Evolutionary conservation across 2,329 filamentous ascomycete species (phyloP).

Genomic region (Neophaeococcomyces aloes): DNA sequence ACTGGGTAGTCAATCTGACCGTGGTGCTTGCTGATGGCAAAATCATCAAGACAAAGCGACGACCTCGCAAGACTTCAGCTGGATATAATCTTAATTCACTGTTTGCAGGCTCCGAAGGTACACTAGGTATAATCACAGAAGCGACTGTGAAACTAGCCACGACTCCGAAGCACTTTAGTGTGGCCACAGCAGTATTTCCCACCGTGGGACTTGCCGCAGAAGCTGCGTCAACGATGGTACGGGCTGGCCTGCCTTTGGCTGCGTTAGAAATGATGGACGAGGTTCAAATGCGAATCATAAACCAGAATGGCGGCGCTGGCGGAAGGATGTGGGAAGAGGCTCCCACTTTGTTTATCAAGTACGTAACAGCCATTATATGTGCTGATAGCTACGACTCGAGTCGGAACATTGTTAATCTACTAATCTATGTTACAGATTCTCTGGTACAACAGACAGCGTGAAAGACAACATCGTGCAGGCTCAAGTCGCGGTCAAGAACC

Average conservation of each 20-base stretch:
- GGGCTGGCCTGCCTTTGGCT: slow-evolving; percentile 69
- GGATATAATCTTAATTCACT: slow-evolving; percentile 85
- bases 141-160: slow-evolving; percentile 79
- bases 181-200: slow-evolving; percentile 63
- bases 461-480: slow-evolving; percentile 54
- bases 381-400: too few relatives aligned
- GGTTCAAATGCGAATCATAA: slow-evolving; percentile 70
- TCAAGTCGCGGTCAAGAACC: slow-evolving; percentile 37
- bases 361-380: too few relatives aligned
- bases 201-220: slow-evolving; percentile 60
- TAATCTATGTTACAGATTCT: too few relatives aligned
- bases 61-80: slow-evolving; percentile 78
- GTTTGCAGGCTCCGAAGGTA: slow-evolving; percentile 86
- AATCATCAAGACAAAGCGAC: slow-evolving; percentile 76
- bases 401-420: too few relatives aligned
- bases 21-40: slow-evolving; percentile 86
- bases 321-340: slow-evolving; percentile 53
- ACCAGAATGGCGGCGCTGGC: slow-evolving; percentile 36
- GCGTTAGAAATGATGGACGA: slow-evolving; percentile 92
- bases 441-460: slow-evolving; percentile 52
- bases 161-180: slow-evolving; percentile 65
- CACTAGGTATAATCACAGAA: slow-evolving; percentile 81
- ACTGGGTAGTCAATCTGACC: slow-evolving; percentile 80
- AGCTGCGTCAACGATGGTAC: slow-evolving; percentile 71
- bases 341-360: slow-evolving; percentile 64